A percentile compares a stretch with the other conserved stretches of the same genome.
phyloP scores from a whole-genome alignment of 2,329 filamentous ascomycete species.

The Blastomyces gilchristii region DNA sequence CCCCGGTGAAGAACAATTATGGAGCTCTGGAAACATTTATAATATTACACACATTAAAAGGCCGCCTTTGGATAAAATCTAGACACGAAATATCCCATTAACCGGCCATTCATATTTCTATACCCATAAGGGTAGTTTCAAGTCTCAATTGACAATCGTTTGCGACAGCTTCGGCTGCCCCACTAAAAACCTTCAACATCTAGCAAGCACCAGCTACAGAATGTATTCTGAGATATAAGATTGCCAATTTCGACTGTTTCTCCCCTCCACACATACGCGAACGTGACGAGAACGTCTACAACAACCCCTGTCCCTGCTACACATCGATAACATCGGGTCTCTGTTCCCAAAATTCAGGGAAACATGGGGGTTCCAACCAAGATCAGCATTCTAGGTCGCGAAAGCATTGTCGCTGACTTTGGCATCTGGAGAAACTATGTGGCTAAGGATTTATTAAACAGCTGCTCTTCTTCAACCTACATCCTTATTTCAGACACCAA shows the following conservation, averaged over 20 bases:
- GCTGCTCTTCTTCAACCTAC: slow-evolving; percentile 77
- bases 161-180: background rate
- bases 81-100: background rate
- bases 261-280: background rate
- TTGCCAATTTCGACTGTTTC: background rate
- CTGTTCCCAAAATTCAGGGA: slow-evolving; percentile 1
- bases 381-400: slow-evolving; percentile 76
- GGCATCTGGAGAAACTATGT: slow-evolving; percentile 80
- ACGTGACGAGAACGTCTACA: background rate
- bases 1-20: background rate
- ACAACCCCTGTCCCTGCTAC: background rate
- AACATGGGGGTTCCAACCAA: slow-evolving; percentile 38
- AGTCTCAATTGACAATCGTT: background rate
- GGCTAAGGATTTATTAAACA: slow-evolving; percentile 65
- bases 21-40: background rate
- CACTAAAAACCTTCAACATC: background rate
- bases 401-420: slow-evolving; percentile 85
- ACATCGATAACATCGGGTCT: background rate
- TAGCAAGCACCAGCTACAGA: background rate
- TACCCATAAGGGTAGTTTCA: background rate
- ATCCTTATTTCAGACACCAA: slow-evolving; percentile 96
- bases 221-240: slow-evolving; percentile 11
- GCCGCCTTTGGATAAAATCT: background rate
- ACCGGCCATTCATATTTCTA: background rate
- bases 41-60: background rate